Evolutionary conservation across 106 monocot genomes (phyloP).

Genomic region (Dactylorhiza incarnata): DNA sequence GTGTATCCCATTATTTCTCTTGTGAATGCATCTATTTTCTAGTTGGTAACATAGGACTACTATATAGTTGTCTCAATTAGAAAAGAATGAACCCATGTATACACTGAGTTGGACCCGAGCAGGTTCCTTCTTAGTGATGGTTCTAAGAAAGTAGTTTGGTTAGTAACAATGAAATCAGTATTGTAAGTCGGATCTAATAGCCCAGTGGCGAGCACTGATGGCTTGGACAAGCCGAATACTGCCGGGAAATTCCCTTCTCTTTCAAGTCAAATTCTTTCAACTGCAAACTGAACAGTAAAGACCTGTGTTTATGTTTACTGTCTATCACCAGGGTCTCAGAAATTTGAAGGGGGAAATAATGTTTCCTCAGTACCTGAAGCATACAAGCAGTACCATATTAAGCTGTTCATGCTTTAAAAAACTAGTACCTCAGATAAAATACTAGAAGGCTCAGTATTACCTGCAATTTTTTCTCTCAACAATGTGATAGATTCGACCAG

Average conservation of each 20-base stretch:
- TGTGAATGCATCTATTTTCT: too few relatives aligned
- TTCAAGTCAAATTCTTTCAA: not conserved
- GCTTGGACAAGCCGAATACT: too few relatives aligned
- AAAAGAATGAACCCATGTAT: too few relatives aligned
- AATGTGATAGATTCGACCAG: constrained; percentile 46
- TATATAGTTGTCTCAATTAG: too few relatives aligned
- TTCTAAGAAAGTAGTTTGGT: too few relatives aligned
- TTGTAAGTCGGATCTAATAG: too few relatives aligned
- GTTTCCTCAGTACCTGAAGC: not conserved
- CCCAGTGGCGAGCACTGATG: too few relatives aligned
- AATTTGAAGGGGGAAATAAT: not conserved
- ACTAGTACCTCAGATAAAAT: not conserved
- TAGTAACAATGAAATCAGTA: too few relatives aligned
- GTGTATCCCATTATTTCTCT: too few relatives aligned
- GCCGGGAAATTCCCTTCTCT: not conserved
- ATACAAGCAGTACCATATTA: not conserved
- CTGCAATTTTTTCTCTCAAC: constrained; percentile 46
- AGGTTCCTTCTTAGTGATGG: too few relatives aligned
- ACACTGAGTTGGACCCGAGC: too few relatives aligned
- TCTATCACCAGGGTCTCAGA: not conserved
- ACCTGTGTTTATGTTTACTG: not conserved
- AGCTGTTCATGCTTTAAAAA: not conserved
- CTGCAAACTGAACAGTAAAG: not conserved
- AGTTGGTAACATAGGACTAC: too few relatives aligned
- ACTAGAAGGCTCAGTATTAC: constrained; percentile 3